Percentiles rank a stretch among this genome's conserved stretches.
These are phyloP conservation scores for Erythrobasidium yunnanense DNA, from an alignment of 768 basidiomycete species.

Conservation along the genomic window DNA sequence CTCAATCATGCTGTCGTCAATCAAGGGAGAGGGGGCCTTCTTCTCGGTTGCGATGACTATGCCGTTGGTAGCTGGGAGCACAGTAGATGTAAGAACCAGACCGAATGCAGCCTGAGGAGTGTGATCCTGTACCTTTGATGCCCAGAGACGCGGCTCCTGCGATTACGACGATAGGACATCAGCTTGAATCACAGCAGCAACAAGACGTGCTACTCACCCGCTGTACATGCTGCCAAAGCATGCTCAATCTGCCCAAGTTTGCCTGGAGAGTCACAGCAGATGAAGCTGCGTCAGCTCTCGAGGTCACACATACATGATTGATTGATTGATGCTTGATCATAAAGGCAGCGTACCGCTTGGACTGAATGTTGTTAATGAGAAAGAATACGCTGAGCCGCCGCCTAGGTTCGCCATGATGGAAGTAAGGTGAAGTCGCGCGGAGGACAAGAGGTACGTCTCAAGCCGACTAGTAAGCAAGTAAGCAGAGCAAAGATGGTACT, in stretches of 20 bases:
- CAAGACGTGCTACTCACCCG: constrained; percentile 48
- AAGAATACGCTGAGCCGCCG: constrained; percentile 41
- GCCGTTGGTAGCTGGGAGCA: constrained; percentile 74
- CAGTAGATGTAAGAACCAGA: background rate
- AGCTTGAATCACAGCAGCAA: background rate
- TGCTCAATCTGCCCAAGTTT: constrained; percentile 98
- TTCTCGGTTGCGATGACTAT: constrained; percentile 99
- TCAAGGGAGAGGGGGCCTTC: constrained; percentile 92
- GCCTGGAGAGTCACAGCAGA: constrained; percentile 24
- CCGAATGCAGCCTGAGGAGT: background rate
- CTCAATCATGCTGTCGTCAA: constrained; percentile 96
- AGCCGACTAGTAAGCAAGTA: no score
- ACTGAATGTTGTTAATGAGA: constrained; percentile 98
- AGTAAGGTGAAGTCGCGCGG: background rate
- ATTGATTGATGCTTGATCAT: no score
- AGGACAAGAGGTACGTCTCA: no score
- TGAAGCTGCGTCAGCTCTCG: background rate
- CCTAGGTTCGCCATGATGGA: constrained; percentile 4
- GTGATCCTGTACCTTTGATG: constrained; percentile 65
- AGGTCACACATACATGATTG: no score
- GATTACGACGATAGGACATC: background rate
- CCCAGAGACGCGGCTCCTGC: constrained; percentile 81
- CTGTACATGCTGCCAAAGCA: constrained; percentile 64
- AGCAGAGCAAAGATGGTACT: no score
- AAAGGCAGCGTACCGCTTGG: constrained; percentile 66